These are phyloP conservation scores for Aspergillus aculeatus DNA, from an alignment of 2,329 filamentous ascomycete species.

Conservation along the genomic window DNA sequence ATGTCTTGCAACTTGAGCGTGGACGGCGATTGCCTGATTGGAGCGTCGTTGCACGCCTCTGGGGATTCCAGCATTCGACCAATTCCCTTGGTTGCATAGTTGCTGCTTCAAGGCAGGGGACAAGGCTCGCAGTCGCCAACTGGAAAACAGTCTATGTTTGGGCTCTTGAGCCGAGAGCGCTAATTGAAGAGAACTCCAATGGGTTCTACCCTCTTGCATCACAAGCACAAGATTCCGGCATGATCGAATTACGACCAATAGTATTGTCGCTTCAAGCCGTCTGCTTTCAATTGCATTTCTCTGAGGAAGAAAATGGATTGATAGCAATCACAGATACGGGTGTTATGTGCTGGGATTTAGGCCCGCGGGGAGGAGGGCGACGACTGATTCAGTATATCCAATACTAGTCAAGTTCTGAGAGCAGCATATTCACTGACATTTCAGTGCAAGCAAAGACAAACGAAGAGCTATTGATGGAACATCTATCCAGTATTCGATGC, in stretches of 20 bases:
- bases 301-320: constrained; percentile 37
- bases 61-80: constrained; percentile 33
- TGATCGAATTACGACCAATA: constrained; percentile 35
- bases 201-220: constrained; percentile 35
- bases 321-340: constrained; percentile 44
- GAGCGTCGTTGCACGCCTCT: constrained; percentile 37
- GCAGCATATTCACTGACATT: not conserved
- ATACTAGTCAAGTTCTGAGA: not conserved
- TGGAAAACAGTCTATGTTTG: constrained; percentile 46
- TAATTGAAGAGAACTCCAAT: constrained; percentile 33
- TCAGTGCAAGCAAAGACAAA: not conserved
- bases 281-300: constrained; percentile 39
- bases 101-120: constrained; percentile 35
- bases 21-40: constrained; percentile 40
- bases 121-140: constrained; percentile 42
- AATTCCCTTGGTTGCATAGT: constrained; percentile 41
- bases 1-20: constrained; percentile 40
- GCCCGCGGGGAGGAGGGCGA: constrained; percentile 27
- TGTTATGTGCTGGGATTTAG: constrained; percentile 39
- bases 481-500: not conserved
- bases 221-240: constrained; percentile 17
- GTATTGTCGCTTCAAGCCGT: constrained; percentile 38
- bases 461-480: not conserved
- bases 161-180: constrained; percentile 37
- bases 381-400: constrained; percentile 5